These are phyloP conservation scores for Mycena rebaudengoi DNA, from an alignment of 768 basidiomycete genomes.

Conservation along the genomic window DNA sequence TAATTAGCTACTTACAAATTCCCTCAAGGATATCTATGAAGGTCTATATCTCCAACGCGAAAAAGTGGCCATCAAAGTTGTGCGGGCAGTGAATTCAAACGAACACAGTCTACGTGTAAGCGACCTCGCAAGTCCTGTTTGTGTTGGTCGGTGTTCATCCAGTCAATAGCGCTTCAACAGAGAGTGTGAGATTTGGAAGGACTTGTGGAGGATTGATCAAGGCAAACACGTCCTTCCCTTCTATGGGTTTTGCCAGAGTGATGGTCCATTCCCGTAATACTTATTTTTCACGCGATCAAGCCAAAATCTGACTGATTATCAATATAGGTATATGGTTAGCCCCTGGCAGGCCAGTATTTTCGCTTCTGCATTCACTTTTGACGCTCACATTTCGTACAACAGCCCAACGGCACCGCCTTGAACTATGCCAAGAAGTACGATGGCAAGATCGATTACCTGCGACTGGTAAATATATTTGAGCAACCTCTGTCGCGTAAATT, in stretches of 20 bases:
- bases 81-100: conserved; percentile 59
- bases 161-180: conserved; percentile 64
- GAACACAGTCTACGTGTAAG: conserved; percentile 54
- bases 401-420: conserved; percentile 54
- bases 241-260: conserved; percentile 63
- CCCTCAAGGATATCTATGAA: conserved; percentile 23
- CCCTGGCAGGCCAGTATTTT: conserved; percentile 54
- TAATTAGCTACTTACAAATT: background rate
- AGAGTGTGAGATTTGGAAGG: conserved; percentile 63
- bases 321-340: conserved; percentile 68
- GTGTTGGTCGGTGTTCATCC: no score
- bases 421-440: conserved; percentile 54
- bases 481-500: background rate
- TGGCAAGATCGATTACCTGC: conserved; percentile 47
- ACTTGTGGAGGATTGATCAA: conserved; percentile 60
- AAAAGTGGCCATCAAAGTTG: conserved; percentile 65
- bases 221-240: conserved; percentile 64
- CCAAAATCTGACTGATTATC: conserved; percentile 2
- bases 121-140: background rate
- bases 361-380: background rate
- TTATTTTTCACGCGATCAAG: conserved; percentile 15
- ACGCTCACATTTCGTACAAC: background rate
- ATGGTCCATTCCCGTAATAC: conserved; percentile 66
- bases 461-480: conserved; percentile 44
- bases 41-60: conserved; percentile 62